phyloP scores from a whole-genome alignment of 768 basidiomycete species.

The Termitomyces sp. region DNA sequence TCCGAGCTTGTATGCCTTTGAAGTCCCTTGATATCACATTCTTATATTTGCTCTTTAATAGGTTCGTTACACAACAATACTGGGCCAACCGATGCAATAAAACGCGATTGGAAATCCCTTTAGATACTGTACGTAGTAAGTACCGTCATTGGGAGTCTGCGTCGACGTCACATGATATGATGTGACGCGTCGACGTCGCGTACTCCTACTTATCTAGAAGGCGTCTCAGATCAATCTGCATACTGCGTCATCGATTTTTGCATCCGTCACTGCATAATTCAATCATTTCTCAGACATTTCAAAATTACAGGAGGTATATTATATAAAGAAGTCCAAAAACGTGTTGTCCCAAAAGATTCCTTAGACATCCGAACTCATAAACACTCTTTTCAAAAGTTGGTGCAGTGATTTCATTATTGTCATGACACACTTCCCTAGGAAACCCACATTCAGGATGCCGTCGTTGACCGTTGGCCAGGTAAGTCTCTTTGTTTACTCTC shows the following conservation, averaged over 20 bases:
- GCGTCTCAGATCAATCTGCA: not conserved
- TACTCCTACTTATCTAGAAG: not conserved
- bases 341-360: not conserved
- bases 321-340: not conserved
- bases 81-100: not conserved
- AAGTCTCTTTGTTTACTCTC: not conserved
- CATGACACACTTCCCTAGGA: constrained; percentile 3
- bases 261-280: not conserved
- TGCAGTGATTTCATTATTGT: not conserved
- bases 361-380: not conserved
- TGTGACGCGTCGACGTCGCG: constrained; percentile 7
- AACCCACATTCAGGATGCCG: not conserved
- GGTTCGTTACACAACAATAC: not conserved
- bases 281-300: not conserved
- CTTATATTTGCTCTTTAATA: not conserved
- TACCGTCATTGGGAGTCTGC: not conserved
- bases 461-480: constrained; percentile 9
- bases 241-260: constrained; percentile 3
- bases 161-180: constrained; percentile 6
- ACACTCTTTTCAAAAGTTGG: not conserved
- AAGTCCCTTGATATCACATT: not conserved
- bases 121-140: too few relatives aligned
- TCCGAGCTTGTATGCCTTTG: constrained; percentile 20
- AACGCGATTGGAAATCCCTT: not conserved
- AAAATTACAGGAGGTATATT: not conserved